Evolutionary conservation across 345 rosid genomes (phyloP).

Genomic region (Rhizophora mangle): DNA sequence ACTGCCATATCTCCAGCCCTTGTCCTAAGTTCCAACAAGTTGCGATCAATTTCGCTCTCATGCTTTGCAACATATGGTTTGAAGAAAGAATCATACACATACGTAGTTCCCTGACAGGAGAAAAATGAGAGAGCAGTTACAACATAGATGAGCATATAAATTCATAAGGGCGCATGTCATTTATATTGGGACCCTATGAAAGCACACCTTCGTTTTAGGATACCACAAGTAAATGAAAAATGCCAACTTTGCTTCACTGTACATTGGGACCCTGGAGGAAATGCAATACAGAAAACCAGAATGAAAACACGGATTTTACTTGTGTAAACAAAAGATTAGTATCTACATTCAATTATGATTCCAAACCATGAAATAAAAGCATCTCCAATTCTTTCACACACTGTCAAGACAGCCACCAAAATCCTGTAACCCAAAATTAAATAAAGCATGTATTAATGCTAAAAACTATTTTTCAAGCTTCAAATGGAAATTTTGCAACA

Average conservation of each 20-base stretch:
- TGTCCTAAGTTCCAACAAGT: constrained; percentile 51
- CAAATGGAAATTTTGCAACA: not conserved
- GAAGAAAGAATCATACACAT: constrained; percentile 63
- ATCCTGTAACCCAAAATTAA: constrained; percentile 43
- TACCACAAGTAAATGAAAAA: constrained; percentile 81
- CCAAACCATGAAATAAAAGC: constrained; percentile 60
- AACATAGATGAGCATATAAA: not conserved
- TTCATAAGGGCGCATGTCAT: not conserved
- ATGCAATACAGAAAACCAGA: constrained; percentile 9
- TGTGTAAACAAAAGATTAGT: not conserved
- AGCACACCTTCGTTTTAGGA: constrained; percentile 69
- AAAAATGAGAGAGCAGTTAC: not conserved
- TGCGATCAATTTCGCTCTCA: constrained; percentile 62
- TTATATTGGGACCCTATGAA: not conserved
- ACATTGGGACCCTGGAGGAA: constrained; percentile 72
- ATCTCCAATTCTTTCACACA: constrained; percentile 63
- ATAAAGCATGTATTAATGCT: not conserved
- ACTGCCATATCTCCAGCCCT: constrained; percentile 51
- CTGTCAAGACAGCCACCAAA: constrained; percentile 56
- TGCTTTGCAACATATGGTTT: constrained; percentile 56
- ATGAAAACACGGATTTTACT: not conserved
- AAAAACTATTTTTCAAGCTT: not conserved
- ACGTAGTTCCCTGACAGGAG: constrained; percentile 52
- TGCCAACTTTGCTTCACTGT: constrained; percentile 75
- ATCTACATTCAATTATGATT: not conserved